Evolutionary conservation across 371 early-diverging fungal species (phyloP), one percentile per base, ranked within the genome.

Genomic region (Coemansia sp.): DNA sequence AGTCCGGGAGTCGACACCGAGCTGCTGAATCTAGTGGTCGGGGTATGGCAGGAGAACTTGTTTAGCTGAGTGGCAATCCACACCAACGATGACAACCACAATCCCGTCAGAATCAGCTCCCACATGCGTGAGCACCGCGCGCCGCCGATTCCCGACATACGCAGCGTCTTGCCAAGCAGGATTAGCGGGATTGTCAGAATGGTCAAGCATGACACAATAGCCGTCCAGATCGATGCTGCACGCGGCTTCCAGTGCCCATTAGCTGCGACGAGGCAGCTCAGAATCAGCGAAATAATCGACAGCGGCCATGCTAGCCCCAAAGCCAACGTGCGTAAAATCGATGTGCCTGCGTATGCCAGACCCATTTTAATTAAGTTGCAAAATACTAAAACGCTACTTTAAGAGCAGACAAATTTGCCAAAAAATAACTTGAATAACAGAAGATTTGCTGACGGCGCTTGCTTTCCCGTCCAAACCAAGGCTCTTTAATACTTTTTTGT

Each of bases 191-290:
- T 63, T 0, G 76, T 71, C 29, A 77, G 63, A 24, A 71, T 71
- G 13, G 77, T 77, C 51, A 77, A 51, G 4, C 59, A 65, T 24
- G 77, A 67, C 5, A 77, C 66, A 0, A 77, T 69, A 9, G 77
- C 77, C 11, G 72, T 71, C 64, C 68, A 77, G 52, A 77, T 71
- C 9, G 77, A 77, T 23, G 60, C 77, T 2, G 77, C 72, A 41
- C 77, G 77, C 3, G 77, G 77, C 69, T 77, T 77, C 77, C 77
- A 77, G 69, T 77, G 72, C 0, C 77, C 77, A 21, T 67, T 77
- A 39, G 77, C 77, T 13, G 77, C 77, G 15, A 71, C 77, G 1
- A 77, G 55, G 58, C 62, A 62, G 48, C 66, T 63, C 39, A 77
- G 60, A 68, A 77, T 71, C 60, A 77, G 54, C 6, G 55, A 24